Percentiles rank a stretch among this genome's conserved stretches.
Evolutionary conservation across 495 filamentous ascomycete genomes (phyloP).

Genomic region (Aspergillus ostianus): DNA sequence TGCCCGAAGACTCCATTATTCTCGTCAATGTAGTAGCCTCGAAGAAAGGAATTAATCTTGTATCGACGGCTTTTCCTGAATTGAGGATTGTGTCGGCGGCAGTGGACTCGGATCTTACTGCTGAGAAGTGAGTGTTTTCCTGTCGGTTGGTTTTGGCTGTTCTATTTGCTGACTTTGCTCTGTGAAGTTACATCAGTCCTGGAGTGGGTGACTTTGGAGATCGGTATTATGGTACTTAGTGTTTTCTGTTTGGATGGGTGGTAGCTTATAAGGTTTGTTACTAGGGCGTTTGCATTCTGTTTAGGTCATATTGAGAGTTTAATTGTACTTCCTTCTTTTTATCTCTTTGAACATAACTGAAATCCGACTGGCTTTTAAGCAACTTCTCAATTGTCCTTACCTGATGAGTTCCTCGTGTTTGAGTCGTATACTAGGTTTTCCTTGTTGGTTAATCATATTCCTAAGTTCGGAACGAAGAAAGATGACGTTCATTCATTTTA

Average conservation of each 20-base stretch:
- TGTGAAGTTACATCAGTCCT: slow-evolving; percentile 19
- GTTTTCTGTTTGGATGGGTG: background rate
- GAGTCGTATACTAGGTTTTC: too few relatives aligned
- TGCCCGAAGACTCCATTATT: slow-evolving; percentile 20
- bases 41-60: slow-evolving; percentile 15
- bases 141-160: background rate
- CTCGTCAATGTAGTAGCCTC: slow-evolving; percentile 22
- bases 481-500: too few relatives aligned
- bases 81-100: slow-evolving; percentile 21
- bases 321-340: too few relatives aligned
- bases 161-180: background rate
- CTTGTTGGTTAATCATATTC: too few relatives aligned
- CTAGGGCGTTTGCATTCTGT: too few relatives aligned
- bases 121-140: slow-evolving; percentile 17
- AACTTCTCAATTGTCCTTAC: too few relatives aligned
- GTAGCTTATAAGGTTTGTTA: background rate
- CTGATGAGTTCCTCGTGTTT: too few relatives aligned
- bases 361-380: too few relatives aligned
- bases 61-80: slow-evolving; percentile 11
- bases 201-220: slow-evolving; percentile 26
- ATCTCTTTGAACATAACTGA: too few relatives aligned
- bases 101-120: slow-evolving; percentile 18
- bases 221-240: slow-evolving; percentile 22
- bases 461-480: background rate
- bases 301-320: too few relatives aligned